Evolutionary conservation across 1,139 yeast genomes (phyloP), one percentile per base, ranked within the genome.

Genomic region (Saccharomyces hybrid): DNA sequence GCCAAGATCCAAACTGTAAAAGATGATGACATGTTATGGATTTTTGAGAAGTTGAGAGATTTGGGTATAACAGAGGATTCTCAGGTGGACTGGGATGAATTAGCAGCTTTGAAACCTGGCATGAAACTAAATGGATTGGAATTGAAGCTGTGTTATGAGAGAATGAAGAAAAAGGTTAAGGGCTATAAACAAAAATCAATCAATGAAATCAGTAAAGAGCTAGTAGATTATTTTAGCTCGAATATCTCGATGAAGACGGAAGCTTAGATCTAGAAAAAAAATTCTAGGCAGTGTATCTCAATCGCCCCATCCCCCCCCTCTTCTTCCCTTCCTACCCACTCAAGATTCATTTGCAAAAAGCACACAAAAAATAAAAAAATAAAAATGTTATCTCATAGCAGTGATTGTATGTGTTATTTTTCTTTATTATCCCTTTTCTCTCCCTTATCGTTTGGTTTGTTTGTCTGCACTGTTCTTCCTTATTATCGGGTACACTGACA

Each of bases 31-130:
- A 78, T 79, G 60, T 63, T 78, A 47, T 84, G 93, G 87, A 65
- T 87, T 51, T 63, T 82, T 58, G 73, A 77, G 57, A 73, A 79
- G 60, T 60, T 83, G 52, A 77, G 78, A 64, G 78, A 78, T 61
- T 64, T 78, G 52, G 80, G 77, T 6, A 79, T 73, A 58, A 73
- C 75, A 11, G 73, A 76, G 16, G 71, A 76, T 27, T 78, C 78
- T n/a, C 75, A 76, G 47, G 77, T 84, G 7, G 85, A 85, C 64
- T 87, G 95, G 95, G 79, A 80, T 25, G 77, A 77, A 9, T 62
- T 80, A 31, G 81, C 84, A 0, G 65, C 75, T 6, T 59, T 74
- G 27, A 78, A 76, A 58, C 76, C 78, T 16, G 74, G 72, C 50
- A 61, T 66, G 23, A 60, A 65, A 34, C 78, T 80, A 80, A 69